Evolutionary conservation across 108 stramenopile species (phyloP).

Genomic region (Stephanodiscus triporus): DNA sequence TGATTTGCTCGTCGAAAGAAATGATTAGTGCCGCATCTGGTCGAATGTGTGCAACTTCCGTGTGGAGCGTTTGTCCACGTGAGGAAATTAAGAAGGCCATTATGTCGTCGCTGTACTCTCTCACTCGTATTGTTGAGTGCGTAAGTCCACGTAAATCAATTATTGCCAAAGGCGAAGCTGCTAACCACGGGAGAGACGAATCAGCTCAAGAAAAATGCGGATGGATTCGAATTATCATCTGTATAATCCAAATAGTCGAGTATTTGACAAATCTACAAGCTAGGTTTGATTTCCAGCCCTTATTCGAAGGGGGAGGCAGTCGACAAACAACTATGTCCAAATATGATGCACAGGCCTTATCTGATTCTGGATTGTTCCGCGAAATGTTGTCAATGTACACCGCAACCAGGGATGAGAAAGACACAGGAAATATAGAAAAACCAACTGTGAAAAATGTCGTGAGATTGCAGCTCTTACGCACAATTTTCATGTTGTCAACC

Average conservation of each 20-base stretch:
- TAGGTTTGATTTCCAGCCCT: constrained; percentile 41
- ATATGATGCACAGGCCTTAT: constrained; percentile 39
- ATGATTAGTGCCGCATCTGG: constrained; percentile 33
- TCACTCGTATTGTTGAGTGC: constrained; percentile 38
- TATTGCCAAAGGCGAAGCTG: not conserved
- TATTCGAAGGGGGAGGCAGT: constrained; percentile 43
- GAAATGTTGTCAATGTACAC: constrained; percentile 42
- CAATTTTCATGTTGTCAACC: constrained; percentile 33
- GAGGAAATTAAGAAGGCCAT: constrained; percentile 45
- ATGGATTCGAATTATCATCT: constrained; percentile 37
- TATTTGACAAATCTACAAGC: constrained; percentile 46
- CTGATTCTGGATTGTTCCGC: constrained; percentile 48
- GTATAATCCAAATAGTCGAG: constrained; percentile 49
- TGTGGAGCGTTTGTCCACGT: constrained; percentile 45
- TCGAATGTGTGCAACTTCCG: constrained; percentile 29
- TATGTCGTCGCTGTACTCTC: constrained; percentile 27
- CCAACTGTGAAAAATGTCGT: constrained; percentile 26
- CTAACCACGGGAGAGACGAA: not conserved
- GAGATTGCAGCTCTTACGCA: constrained; percentile 40
- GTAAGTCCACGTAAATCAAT: constrained; percentile 20
- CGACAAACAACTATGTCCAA: constrained; percentile 27
- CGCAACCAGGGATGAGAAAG: constrained; percentile 10
- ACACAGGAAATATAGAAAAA: not conserved
- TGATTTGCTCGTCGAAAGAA: constrained; percentile 44
- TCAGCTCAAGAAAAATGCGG: constrained; percentile 7